Evolutionary conservation across 306 rosid species (phyloP), one percentile per base, ranked within the genome.

Genomic region (Gastrolobium bilobum): DNA sequence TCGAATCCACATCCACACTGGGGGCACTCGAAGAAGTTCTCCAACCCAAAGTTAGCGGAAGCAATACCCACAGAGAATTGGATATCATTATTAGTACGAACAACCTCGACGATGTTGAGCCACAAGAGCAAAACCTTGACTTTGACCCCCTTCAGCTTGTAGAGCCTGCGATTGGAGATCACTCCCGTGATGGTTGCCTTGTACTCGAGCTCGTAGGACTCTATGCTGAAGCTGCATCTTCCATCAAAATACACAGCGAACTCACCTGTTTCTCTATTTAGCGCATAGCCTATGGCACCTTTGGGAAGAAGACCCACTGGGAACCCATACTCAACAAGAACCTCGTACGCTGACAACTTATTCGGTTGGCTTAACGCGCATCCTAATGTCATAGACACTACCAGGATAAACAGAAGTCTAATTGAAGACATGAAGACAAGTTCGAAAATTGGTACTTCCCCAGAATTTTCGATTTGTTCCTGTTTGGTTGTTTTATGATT

Each of bases 241-340:
- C 69, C 83, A 2, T 75, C 72, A 5, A 80, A 68, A 48, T 71
- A 86, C 26, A 79, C 89, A 0, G 75, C 50, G 70, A 91, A 91
- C 4, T 77, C 61, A 0, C 97, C 92, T 0, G 91, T 85, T 1
- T 76, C 77, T 44, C 14, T 47, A 84, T 91, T 71, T 0, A 91
- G 53, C 1, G 90, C 57, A 33, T 91, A 91, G 9, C 88, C 91
- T 0, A 86, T 54, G 0, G 84, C 88, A 0, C 94, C 97, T 10
- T 37, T 57, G 2, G 97, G 97, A n/a, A 88, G 91, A 69, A 91
- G 79, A 42, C 97, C 94, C 29, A 57, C 64, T 9, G 97, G 97
- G 53, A 91, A 87, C 2, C 73, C 84, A 8, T 91, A 88, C 37
- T 86, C 83, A 53, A 48, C 44, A 2, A 91, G 88, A 64, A 87